Evolutionary conservation across 2,329 filamentous ascomycete genomes (phyloP).

Genomic region (Hypoxylon sp.): DNA sequence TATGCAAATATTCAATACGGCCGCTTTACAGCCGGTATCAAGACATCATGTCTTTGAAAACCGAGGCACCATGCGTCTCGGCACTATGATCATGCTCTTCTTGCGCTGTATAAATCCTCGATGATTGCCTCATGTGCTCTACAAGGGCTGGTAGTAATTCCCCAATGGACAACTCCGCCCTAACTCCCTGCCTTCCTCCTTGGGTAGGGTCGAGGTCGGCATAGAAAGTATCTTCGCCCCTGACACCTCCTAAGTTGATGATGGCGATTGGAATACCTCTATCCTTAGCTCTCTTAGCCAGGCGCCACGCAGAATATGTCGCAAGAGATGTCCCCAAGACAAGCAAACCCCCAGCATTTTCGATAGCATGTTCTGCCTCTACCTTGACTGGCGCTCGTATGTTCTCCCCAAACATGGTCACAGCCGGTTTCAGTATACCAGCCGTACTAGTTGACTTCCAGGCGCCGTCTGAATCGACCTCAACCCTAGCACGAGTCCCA

Average conservation of each 20-base stretch:
- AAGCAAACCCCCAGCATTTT: slow-evolving; percentile 78
- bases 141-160: slow-evolving; percentile 68
- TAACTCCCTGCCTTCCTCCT: slow-evolving; percentile 63
- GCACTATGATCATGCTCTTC: slow-evolving; percentile 39
- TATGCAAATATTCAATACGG: slow-evolving; percentile 36
- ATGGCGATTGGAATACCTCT: slow-evolving; percentile 87
- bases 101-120: slow-evolving; percentile 29
- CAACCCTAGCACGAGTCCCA: slow-evolving; percentile 68
- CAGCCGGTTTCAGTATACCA: slow-evolving; percentile 90
- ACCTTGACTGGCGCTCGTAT: slow-evolving; percentile 77
- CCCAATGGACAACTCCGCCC: slow-evolving; percentile 69
- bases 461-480: slow-evolving; percentile 83
- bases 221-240: slow-evolving; percentile 82
- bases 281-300: slow-evolving; percentile 86
- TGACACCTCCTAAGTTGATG: slow-evolving; percentile 86
- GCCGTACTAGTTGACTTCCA: slow-evolving; percentile 74
- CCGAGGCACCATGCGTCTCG: slow-evolving; percentile 49
- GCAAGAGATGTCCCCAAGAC: slow-evolving; percentile 91
- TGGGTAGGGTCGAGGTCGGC: slow-evolving; percentile 64
- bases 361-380: slow-evolving; percentile 82
- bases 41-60: slow-evolving; percentile 72
- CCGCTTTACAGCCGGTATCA: slow-evolving; percentile 50
- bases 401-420: slow-evolving; percentile 96
- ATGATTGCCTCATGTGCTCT: slow-evolving; percentile 58
- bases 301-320: slow-evolving; percentile 93